Evolutionary conservation across 768 basidiomycete species (phyloP).

Genomic region (Mycena galericulata): DNA sequence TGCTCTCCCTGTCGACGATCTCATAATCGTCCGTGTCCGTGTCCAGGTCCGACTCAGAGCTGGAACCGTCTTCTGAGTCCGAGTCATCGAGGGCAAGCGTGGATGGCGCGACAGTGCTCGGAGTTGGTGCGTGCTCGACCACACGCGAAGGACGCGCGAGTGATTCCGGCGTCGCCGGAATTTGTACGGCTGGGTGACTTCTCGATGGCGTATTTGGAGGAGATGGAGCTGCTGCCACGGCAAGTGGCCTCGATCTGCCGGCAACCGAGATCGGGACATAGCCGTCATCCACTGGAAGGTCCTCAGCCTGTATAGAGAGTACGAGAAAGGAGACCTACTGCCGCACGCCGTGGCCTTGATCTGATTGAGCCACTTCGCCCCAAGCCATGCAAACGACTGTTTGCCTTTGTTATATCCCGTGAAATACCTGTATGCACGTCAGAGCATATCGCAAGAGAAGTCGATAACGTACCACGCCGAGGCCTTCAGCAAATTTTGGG

Average conservation of each 20-base stretch:
- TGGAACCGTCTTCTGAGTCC: neutral
- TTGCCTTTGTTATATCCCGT: slow-evolving; percentile 32
- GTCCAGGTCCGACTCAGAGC: neutral
- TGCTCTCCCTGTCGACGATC: slow-evolving; percentile 19
- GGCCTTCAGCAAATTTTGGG: slow-evolving; percentile 25
- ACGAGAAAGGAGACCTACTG: neutral
- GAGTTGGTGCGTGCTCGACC: neutral
- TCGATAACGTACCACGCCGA: slow-evolving; percentile 29
- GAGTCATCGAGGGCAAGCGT: neutral
- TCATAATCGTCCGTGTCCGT: slow-evolving; percentile 17
- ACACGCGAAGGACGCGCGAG: neutral
- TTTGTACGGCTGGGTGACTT: neutral
- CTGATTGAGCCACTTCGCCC: slow-evolving; percentile 30
- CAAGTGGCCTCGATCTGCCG: slow-evolving; percentile 15
- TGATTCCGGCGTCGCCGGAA: slow-evolving; percentile 13
- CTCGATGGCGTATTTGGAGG: neutral
- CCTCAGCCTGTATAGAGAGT: neutral
- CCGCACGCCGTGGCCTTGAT: slow-evolving; percentile 28
- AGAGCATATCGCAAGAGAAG: neutral
- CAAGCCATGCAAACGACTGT: slow-evolving; percentile 36
- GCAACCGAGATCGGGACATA: slow-evolving; percentile 25
- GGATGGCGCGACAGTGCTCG: neutral
- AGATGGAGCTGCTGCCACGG: neutral
- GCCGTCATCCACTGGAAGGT: neutral
- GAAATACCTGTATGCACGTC: slow-evolving; percentile 27